Evolutionary conservation across 2,329 filamentous ascomycete species (phyloP), one percentile per base, ranked within the genome.

Genomic region (Chlorencoelia australis): DNA sequence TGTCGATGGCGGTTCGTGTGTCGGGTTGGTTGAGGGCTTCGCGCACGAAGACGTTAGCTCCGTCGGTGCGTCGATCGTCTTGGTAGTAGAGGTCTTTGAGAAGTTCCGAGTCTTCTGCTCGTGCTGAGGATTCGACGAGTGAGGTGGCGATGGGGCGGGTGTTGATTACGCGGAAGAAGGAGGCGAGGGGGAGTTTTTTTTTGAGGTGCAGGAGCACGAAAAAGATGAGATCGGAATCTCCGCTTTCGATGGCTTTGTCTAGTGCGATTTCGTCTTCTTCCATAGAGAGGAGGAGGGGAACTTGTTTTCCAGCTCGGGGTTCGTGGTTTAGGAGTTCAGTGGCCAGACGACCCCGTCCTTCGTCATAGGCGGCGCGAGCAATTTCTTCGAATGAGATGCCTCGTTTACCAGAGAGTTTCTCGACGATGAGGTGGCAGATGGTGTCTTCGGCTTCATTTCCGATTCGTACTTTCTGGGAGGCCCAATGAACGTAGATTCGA

Each of bases 61-160:
- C 87, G 46, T 96, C 91, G 4, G 87, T 66, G 3, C 88, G 76
- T 4, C 89, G 77, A 57, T 98, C 91, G 52, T 96, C 91, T 62
- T 96, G 91, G 57, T 98, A 98, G 63, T 91, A 98, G 3, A 98
- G 67, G 55, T 96, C 91, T 54, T 96, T 98, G 17, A 98, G 73
- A 15, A 98, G 61, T 36, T 82, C 77, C 1, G 74, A 71, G 50
- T 94, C 87, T 51, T 94, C 82, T 14, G 62, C 65, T 33, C 84
- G 68, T 0, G 91, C 89, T 0, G 80, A 81, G 2, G 86, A 74
- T 59, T 98, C 91, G 16, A 98, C 84, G 8, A 98, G 72, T 0
- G 91, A 85, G 2, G 85, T 87, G 4, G 91, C 91, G 17, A 85
- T 72, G 0, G 89, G 87, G 1, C 88, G 77, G 35, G 72, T 75